Base-by-base conservation (phyloP, 768 basidiomycete genomes). In the Phanerochaete carnosa region DNA sequence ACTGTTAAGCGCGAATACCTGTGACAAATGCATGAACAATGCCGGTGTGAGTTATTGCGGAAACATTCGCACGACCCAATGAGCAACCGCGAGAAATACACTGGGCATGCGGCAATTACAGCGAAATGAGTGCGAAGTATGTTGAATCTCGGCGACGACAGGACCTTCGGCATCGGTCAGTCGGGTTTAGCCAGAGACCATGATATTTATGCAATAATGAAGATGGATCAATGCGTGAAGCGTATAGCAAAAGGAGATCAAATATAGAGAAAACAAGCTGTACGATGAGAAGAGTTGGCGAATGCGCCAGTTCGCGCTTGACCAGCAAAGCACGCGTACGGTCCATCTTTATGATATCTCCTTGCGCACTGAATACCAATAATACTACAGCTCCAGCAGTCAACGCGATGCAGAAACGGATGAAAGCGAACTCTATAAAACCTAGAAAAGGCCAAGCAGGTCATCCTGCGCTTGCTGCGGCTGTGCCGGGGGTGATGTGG, bases 1-100 rank as follows among this genome's bases (percentile, higher is more conserved):
- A 33, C 30, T n/a, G 12, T 37, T 3, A 43, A 8, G 26, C 25
- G 28, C 35, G n/a, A 15, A 45, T 49, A 86, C 88, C 88, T 61
- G 88, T 89, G 29, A 90, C 78, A 19, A 90, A 77, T 39, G 89
- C 87, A 69, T 90, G 88, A 8, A 87, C 82, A 58, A 16, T 26
- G 39, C 19, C 19, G 11, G 39, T 43, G 8, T 4, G 6, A 7
- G 39, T 43, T 19, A 19, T 19, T 19, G 39, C 19, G 39, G 39
- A 43, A 43, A 43, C 5, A 43, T 4, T 43, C 4, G 8, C 11
- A 9, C 39, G 8, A 9, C 19, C 39, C n/a, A n/a, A n/a, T n/a
- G n/a, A n/a, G n/a, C n/a, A n/a, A n/a, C n/a, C n/a, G n/a, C n/a
- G n/a, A n/a, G n/a, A n/a, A n/a, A n/a, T n/a, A n/a, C n/a, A n/a